A percentile compares a stretch with the other conserved stretches of the same genome.
Conservation (phyloP, 257 asterid species). For the Datura wrightii region DNA sequence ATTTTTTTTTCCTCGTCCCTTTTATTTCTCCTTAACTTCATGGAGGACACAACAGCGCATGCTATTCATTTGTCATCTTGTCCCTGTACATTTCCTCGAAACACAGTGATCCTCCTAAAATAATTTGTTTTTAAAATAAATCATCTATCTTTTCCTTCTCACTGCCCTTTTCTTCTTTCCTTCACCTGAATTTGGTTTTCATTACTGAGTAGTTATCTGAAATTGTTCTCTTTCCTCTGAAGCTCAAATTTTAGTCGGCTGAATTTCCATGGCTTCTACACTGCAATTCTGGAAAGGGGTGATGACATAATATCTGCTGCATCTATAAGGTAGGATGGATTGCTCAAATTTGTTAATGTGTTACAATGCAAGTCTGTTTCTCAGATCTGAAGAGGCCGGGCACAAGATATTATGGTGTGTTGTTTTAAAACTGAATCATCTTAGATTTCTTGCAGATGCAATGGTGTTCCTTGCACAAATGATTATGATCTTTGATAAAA, state of each 20-base stretch:
- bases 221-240: slow-evolving; percentile 17
- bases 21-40: slow-evolving; percentile 4
- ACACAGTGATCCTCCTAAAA: background rate
- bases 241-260: slow-evolving; percentile 37
- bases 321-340: slow-evolving; percentile 38
- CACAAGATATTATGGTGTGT: slow-evolving; percentile 10
- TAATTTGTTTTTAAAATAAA: background rate
- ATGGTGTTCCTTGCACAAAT: slow-evolving; percentile 7
- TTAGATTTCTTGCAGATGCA: slow-evolving; percentile 22
- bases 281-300: slow-evolving; percentile 37
- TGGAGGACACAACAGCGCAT: background rate
- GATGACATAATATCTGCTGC: slow-evolving; percentile 39
- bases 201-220: slow-evolving; percentile 25
- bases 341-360: slow-evolving; percentile 16
- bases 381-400: background rate
- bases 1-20: background rate
- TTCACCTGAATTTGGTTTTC: slow-evolving; percentile 12
- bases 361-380: background rate
- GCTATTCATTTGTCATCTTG: slow-evolving; percentile 11
- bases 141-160: background rate
- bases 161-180: slow-evolving; percentile 1
- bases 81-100: slow-evolving; percentile 3
- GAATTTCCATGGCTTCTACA: slow-evolving; percentile 33
- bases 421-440: background rate
- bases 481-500: slow-evolving; percentile 13